A percentile compares a stretch with the other conserved stretches of the same genome.
These are phyloP conservation scores for Nicotiana noctiflora DNA, from an alignment of 257 asterid genomes.

Conservation along the genomic window DNA sequence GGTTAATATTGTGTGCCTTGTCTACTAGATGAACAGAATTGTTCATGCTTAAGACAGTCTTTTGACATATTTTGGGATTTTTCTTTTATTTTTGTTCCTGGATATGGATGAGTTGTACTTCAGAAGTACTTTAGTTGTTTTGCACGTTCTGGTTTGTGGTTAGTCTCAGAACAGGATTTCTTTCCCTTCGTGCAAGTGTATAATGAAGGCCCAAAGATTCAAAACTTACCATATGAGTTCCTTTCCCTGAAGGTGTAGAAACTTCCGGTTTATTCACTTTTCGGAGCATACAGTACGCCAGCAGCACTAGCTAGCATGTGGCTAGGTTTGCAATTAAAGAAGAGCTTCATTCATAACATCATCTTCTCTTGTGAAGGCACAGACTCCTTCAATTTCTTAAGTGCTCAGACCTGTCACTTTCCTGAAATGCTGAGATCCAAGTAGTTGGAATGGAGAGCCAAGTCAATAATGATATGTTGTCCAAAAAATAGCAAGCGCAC, in stretches of 20 bases:
- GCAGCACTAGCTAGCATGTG: background rate
- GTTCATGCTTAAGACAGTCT: background rate
- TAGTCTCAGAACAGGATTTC: background rate
- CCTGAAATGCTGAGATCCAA: background rate
- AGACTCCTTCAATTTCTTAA: background rate
- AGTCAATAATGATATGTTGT: background rate
- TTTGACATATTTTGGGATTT: background rate
- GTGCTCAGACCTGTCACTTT: background rate
- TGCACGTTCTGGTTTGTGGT: background rate
- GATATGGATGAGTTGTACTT: conserved; percentile 1
- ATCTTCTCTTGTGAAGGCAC: background rate
- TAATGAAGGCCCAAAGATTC: background rate
- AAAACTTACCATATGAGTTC: background rate
- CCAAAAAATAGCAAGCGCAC: background rate
- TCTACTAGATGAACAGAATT: background rate
- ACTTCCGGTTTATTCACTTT: background rate
- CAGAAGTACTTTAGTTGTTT: background rate
- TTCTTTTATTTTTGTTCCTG: background rate
- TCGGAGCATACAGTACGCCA: background rate
- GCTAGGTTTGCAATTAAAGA: background rate
- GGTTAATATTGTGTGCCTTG: background rate
- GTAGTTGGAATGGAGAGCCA: background rate
- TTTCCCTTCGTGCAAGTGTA: background rate
- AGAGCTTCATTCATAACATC: background rate
- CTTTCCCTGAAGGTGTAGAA: background rate